These are phyloP conservation scores for Serendipita indica DNA, from an alignment of 768 basidiomycete genomes.

Conservation along the genomic window DNA sequence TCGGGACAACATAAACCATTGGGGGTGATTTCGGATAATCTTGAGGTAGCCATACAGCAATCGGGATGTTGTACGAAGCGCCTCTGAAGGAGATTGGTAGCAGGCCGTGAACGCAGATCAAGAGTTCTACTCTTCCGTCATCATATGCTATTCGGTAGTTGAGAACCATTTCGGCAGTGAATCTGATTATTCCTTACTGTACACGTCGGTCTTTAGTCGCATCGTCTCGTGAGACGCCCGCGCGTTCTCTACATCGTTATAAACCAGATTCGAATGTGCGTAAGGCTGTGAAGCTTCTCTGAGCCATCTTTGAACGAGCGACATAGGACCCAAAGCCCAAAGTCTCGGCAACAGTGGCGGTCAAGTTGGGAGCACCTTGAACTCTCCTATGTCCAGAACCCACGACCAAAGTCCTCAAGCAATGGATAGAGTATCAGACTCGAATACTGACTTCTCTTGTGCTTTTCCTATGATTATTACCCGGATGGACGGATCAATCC, in stretches of 20 bases:
- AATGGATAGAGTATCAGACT: neutral
- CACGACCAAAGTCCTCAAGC: too few relatives aligned
- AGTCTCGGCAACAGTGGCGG: neutral
- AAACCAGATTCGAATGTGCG: conserved; percentile 38
- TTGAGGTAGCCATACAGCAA: conserved; percentile 73
- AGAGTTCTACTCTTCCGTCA: conserved; percentile 81
- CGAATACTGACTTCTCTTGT: neutral
- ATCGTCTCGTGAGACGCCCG: conserved; percentile 42
- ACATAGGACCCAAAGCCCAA: neutral
- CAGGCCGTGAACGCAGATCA: conserved; percentile 83
- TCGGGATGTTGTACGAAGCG: conserved; percentile 81
- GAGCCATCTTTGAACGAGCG: conserved; percentile 39
- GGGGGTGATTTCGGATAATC: conserved; percentile 77
- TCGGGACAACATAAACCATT: conserved; percentile 83
- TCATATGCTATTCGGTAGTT: conserved; percentile 53
- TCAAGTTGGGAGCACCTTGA: neutral
- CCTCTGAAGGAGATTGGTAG: conserved; percentile 70
- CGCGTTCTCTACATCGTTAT: conserved; percentile 44
- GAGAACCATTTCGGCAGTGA: conserved; percentile 15
- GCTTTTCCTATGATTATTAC: too few relatives aligned
- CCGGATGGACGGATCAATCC: too few relatives aligned
- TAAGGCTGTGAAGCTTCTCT: conserved; percentile 49
- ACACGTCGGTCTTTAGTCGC: conserved; percentile 67
- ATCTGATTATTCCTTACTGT: conserved; percentile 30
- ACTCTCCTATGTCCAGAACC: neutral